Evolutionary conservation across 257 asterid species (phyloP), one percentile per base, ranked within the genome.

Genomic region (Lycium barbarum): DNA sequence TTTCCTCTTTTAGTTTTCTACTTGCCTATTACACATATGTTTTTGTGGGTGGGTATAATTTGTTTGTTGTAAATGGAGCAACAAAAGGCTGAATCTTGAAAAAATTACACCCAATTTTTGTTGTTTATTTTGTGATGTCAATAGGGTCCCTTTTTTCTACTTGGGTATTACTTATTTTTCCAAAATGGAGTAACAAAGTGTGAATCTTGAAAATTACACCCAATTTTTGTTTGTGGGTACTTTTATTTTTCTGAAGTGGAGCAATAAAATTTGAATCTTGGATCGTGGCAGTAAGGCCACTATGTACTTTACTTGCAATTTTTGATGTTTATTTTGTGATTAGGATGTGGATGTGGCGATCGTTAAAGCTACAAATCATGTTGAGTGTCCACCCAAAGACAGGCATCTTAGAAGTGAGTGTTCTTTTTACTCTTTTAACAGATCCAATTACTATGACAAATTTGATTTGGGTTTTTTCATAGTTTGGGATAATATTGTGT

Each of bases 301-400:
- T 70, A 6, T 4, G 79, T 0, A 18, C 79, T 71, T 10, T 5
- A 18, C 36, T 4, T 63, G 68, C 43, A 84, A 65, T 33, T 51
- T 40, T 9, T 45, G 53, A 81, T 89, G 84, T 55, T 62, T 81
- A 71, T 45, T 15, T 80, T 84, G 73, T 35, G 85, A 54, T 63
- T 90, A 96, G 99, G 97, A 96, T 89, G 92, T 96, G 91, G 99
- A 96, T 92, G 98, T 96, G 91, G 99, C 98, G 87, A 90, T 95
- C 91, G 98, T 96, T 82, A 96, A 96, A 92, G 98, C 99, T 79
- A 96, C 99, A 2, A 96, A 96, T 91, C 99, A 96, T 90, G 99
- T 93, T 54, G 99, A 96, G 90, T 83, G 90, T 79, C 98, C 99
- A 57, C 98, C 98, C 76, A 96, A 96, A 86, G 99, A 96, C 85